Evolutionary conservation across 352 stramenopile genomes (phyloP), one percentile per base, ranked within the genome.

Genomic region (Phytophthora kernoviae): DNA sequence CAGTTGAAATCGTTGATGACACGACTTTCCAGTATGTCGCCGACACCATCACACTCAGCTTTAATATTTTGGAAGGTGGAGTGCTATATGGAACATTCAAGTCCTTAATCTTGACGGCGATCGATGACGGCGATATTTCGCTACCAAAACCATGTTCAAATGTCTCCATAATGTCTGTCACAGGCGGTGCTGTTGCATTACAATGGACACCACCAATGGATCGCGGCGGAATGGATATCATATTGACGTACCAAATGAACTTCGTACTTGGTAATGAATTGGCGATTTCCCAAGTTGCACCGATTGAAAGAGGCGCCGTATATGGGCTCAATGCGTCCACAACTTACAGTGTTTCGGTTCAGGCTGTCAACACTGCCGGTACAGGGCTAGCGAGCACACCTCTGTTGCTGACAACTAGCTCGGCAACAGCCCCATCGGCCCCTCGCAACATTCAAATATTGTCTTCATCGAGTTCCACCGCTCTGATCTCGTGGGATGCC

Each of bases 51-150:
- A 71, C 45, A 3, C 64, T 88, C 21, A 52, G 59, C 6, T 82
- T 90, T 47, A n/a, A 37, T 1, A 70, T 85, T 20, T 14, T 84
- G 1, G 40, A 68, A 2, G 75, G 73, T 5, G 80, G 80, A 1
- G 61, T 73, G 0, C 46, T 62, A 11, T 36, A 65, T 21, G 77
- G 80, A 1, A 40, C 45, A 0, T 43, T 62, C 5, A 11, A 39
- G 1, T 50, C 44, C 2, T 32, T 50, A 0, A 82, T 75, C 8
- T 1, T 90, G 30, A 84, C 68, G 6, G 75, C 76, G 1, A 21
- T 75, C 10, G 80, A 90, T 22, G 64, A 90, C 26, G 77, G 73
- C 5, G 80, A 90, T 44, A 52, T 87, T 7, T 90, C 80, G 1
- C 41, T 65, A 2, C 73, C 80, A 3, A 81, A 87, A 11, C 49